Base-by-base conservation (phyloP, 1,284 basidiomycete genomes). In the Inonotus obliquus region DNA sequence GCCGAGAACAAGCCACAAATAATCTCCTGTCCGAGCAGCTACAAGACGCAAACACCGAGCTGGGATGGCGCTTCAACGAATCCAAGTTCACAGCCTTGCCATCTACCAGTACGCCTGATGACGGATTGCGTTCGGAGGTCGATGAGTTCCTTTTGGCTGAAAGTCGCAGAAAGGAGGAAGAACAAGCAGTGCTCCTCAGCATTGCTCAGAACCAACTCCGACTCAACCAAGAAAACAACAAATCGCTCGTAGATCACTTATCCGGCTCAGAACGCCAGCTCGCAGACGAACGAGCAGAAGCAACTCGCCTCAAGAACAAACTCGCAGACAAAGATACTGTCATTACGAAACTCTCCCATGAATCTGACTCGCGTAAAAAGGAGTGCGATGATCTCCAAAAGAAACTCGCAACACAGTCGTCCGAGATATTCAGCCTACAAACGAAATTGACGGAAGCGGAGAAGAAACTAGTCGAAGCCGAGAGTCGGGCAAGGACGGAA, bases 1-100 rank as follows among this genome's bases (percentile, higher is more conserved):
- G 85, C 32, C 80, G 83, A 35, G 74, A 75, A 23, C 79, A 80
- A 47, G 81, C 84, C 13, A 76, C 83, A 56, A 86, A 81, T 62
- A 62, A 62, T 6, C 67, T 81, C n/a, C 73, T 89, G 23, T 58
- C 66, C 0, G 66, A 69, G 5, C 74, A 76, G 32, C 69, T 89
- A 13, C 69, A 65, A 11, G 80, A 83, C 23, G 72, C 72, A 1
- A 72, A 79, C 39, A 68, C 75, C 21, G 81, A 83, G 64, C 68
- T 73, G 10, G 60, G 66, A 4, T 74, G 63, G 63, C 48, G 39
- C 29, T 37, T 19, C 21, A 39, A 29, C 13, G 57, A 62, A 21
- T 47, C 55, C 9, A 52, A 52, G 0, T 17, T 38, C 6, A 23
- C 57, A 5, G 13, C 37, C 17, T 29, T n/a, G 9, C 38, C 45